Conservation (phyloP, 208 protist genomes). For the Trypanosoma congolense region DNA sequence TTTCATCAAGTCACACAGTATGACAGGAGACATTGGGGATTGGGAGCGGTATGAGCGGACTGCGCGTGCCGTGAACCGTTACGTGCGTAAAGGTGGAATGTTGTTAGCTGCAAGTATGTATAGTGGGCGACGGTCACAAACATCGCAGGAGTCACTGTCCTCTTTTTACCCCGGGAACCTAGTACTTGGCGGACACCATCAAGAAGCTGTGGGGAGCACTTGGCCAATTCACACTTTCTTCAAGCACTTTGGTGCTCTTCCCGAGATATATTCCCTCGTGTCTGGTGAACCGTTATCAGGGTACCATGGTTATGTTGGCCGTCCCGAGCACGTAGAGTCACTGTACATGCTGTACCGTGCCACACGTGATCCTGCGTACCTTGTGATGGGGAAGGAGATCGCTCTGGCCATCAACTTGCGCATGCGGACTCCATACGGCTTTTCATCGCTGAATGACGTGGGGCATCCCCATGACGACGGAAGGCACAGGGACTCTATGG, state of each 20-base stretch:
- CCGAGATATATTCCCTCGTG: constrained; percentile 49
- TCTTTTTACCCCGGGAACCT: constrained; percentile 79
- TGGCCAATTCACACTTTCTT: constrained; percentile 62
- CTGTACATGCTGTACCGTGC: constrained; percentile 74
- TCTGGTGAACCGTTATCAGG: background rate
- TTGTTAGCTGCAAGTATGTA: constrained; percentile 60
- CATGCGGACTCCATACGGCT: constrained; percentile 49
- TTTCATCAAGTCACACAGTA: constrained; percentile 67
- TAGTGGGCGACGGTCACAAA: constrained; percentile 11
- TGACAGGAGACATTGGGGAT: constrained; percentile 48
- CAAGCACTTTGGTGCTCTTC: constrained; percentile 57
- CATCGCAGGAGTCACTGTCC: constrained; percentile 52
- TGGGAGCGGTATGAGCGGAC: constrained; percentile 44
- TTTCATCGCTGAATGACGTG: constrained; percentile 31
- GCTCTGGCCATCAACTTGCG: constrained; percentile 48
- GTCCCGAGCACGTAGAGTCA: constrained; percentile 86
- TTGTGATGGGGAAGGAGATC: constrained; percentile 60
- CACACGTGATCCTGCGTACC: constrained; percentile 56
- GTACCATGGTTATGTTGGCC: constrained; percentile 49
- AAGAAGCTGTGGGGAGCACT: constrained; percentile 34
- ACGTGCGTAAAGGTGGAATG: constrained; percentile 29
- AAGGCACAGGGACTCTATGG: constrained; percentile 70
- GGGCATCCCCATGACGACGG: constrained; percentile 25
- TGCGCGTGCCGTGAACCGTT: constrained; percentile 18
- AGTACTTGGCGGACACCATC: constrained; percentile 50